Conservation (phyloP, 2,329 filamentous ascomycete species). For the Aspergillus sp. region DNA sequence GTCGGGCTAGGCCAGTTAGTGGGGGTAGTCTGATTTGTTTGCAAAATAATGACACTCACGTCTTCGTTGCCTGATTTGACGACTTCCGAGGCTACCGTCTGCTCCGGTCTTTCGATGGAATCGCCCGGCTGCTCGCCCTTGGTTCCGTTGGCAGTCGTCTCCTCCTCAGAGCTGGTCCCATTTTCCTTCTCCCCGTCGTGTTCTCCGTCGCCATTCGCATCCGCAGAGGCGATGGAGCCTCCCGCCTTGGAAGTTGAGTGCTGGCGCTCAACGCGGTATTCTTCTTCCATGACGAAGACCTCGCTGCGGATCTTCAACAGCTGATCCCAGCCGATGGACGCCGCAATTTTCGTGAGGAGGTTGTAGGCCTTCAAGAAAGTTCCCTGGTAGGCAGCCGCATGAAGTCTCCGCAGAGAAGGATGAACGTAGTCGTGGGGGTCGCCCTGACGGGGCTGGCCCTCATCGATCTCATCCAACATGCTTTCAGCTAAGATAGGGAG, state of each 20-base stretch:
- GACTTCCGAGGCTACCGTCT: constrained; percentile 73
- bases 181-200: constrained; percentile 29
- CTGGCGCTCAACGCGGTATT: constrained; percentile 77
- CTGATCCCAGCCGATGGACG: constrained; percentile 97
- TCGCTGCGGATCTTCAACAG: constrained; percentile 91
- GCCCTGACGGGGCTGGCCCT: constrained; percentile 70
- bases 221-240: constrained; percentile 31
- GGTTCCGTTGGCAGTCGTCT: constrained; percentile 33
- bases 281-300: constrained; percentile 99
- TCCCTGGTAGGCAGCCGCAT: constrained; percentile 86
- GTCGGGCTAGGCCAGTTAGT: constrained; percentile 49
- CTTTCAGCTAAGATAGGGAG: constrained; percentile 87
- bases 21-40: neutral
- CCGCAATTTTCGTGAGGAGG: constrained; percentile 91
- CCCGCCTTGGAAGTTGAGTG: constrained; percentile 25
- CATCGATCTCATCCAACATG: constrained; percentile 92
- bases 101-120: constrained; percentile 73
- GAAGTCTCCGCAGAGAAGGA: constrained; percentile 77
- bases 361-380: constrained; percentile 95
- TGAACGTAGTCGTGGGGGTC: constrained; percentile 83
- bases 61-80: constrained; percentile 74
- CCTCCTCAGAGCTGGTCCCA: constrained; percentile 28
- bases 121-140: constrained; percentile 28
- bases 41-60: constrained; percentile 43
- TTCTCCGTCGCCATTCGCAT: constrained; percentile 35